Percentiles rank a stretch among this genome's conserved stretches.
Evolutionary conservation across 108 stramenopile genomes (phyloP).

Genomic region (Conticribra weissflogii): DNA sequence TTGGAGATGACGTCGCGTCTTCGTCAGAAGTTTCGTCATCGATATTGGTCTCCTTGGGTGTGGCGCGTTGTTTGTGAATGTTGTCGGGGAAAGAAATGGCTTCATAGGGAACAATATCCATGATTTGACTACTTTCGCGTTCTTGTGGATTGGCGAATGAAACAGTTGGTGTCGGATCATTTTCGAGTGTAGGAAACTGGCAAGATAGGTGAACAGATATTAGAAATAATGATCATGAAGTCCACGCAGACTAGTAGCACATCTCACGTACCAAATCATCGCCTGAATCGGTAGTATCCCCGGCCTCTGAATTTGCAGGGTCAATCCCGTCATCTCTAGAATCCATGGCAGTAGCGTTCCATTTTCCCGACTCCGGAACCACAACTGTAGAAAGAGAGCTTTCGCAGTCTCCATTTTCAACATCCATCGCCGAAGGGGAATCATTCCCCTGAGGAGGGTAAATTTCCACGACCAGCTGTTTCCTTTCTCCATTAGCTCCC

Average conservation of each 20-base stretch:
- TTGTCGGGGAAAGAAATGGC: neutral
- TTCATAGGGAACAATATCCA: conserved; percentile 17
- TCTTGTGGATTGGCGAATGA: neutral
- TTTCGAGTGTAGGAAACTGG: conserved; percentile 16
- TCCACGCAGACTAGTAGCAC: neutral
- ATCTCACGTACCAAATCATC: conserved; percentile 24
- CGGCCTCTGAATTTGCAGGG: conserved; percentile 1
- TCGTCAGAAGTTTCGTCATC: neutral
- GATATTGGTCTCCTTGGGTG: neutral
- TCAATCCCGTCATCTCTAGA: neutral
- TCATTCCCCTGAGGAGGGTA: neutral
- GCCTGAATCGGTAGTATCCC: conserved; percentile 18
- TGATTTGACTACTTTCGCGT: neutral
- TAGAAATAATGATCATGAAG: neutral
- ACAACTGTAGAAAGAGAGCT: neutral
- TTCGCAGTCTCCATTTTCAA: neutral
- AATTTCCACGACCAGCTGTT: neutral
- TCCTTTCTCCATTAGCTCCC: neutral
- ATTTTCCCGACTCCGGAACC: conserved; percentile 11
- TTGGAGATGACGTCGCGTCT: neutral
- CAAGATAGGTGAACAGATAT: neutral
- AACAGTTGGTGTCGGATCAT: neutral
- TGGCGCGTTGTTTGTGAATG: conserved; percentile 10
- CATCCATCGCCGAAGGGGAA: neutral
- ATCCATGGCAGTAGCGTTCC: neutral